Conservation (phyloP, 176 grass and related monocot genomes). For the Ensete ventricosum region DNA sequence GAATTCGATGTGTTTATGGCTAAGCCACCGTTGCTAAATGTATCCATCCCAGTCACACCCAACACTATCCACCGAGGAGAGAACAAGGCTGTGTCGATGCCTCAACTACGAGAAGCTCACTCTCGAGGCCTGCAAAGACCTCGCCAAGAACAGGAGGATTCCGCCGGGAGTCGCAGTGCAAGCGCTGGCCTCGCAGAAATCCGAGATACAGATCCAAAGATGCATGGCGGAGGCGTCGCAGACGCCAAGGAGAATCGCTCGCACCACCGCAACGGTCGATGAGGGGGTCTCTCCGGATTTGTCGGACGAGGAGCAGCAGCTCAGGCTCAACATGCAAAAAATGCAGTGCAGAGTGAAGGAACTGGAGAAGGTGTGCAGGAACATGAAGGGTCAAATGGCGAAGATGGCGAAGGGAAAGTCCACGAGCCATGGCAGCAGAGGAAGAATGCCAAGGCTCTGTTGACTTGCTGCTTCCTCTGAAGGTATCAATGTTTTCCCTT, state of each 20-base stretch:
- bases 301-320: constrained; percentile 47
- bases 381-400: constrained; percentile 61
- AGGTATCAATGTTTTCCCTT: too few species aligned
- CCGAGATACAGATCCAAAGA: constrained; percentile 36
- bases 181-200: constrained; percentile 53
- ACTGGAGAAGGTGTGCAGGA: constrained; percentile 69
- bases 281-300: not conserved
- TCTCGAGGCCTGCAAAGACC: constrained; percentile 72
- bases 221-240: not conserved
- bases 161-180: constrained; percentile 67
- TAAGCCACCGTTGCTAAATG: not conserved
- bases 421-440: constrained; percentile 19
- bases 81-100: constrained; percentile 59
- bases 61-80: constrained; percentile 42
- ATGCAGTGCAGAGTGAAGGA: constrained; percentile 78
- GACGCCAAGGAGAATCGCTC: constrained; percentile 28
- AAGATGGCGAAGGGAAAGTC: constrained; percentile 49
- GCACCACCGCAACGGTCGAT: not conserved
- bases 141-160: constrained; percentile 73
- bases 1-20: not conserved
- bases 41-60: constrained; percentile 43
- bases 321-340: constrained; percentile 46
- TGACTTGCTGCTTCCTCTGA: not conserved
- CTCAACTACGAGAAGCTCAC: constrained; percentile 92
- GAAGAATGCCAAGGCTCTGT: constrained; percentile 29